Conservation (phyloP, 164 flowering plant species). For the Nymphaea colorata region DNA sequence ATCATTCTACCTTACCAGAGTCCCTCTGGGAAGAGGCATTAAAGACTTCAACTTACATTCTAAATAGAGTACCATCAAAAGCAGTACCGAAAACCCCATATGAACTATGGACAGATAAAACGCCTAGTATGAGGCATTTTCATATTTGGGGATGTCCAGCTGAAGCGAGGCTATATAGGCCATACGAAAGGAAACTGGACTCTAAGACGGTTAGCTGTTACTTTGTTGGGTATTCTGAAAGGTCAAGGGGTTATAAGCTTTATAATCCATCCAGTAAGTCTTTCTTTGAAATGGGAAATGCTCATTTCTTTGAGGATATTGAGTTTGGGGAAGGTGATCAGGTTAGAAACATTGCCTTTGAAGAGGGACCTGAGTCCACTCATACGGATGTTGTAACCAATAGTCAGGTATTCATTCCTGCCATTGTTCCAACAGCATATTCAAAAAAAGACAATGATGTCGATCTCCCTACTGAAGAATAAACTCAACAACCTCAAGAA, state of each 20-base stretch:
- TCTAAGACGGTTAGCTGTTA: neutral
- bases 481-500: too few relatives aligned
- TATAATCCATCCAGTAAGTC: neutral
- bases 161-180: neutral
- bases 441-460: too few relatives aligned
- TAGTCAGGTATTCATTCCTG: too few relatives aligned
- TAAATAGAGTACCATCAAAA: neutral
- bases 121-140: neutral
- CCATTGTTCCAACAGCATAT: too few relatives aligned
- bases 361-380: too few relatives aligned
- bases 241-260: slow-evolving; percentile 2
- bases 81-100: neutral
- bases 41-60: neutral
- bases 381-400: too few relatives aligned
- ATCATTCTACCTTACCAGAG: slow-evolving; percentile 3
- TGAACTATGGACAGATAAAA: neutral
- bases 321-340: neutral
- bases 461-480: too few relatives aligned
- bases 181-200: neutral
- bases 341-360: neutral
- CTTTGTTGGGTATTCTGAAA: neutral
- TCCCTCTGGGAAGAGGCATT: neutral
- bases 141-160: neutral
- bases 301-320: slow-evolving; percentile 1
- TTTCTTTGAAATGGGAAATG: neutral